A percentile compares a stretch with the other conserved stretches of the same genome.
phyloP scores from a whole-genome alignment of 2,329 filamentous ascomycete genomes.

The Trichophaea hybrida region DNA sequence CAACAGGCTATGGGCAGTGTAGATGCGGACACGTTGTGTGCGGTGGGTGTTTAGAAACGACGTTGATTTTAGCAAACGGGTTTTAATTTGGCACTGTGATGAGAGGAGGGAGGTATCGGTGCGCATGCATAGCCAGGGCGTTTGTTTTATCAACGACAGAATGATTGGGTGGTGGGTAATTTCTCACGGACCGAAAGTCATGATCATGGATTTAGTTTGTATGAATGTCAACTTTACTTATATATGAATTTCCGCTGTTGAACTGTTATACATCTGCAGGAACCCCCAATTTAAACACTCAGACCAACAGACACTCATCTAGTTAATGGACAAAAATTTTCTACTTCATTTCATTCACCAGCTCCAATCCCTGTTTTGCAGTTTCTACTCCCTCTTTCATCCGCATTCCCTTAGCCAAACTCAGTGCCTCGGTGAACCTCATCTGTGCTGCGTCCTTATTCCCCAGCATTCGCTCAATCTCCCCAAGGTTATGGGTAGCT shows the following conservation, averaged over 20 bases:
- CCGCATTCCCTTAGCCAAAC: constrained; percentile 42
- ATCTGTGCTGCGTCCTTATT: constrained; percentile 49
- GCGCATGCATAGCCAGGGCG: too few species aligned
- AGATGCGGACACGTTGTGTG: background rate
- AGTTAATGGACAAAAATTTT: too few species aligned
- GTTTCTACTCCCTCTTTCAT: constrained; percentile 41
- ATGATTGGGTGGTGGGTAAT: too few species aligned
- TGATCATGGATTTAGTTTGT: too few species aligned
- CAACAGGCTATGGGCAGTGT: background rate
- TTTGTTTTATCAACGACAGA: too few species aligned
- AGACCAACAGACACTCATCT: too few species aligned
- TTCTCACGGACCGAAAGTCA: too few species aligned
- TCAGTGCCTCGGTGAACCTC: constrained; percentile 54
- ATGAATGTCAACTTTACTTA: too few species aligned
- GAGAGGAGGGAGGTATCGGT: too few species aligned
- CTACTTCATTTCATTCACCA: constrained; percentile 11
- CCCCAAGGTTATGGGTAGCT: constrained; percentile 73
- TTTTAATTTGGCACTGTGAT: background rate
- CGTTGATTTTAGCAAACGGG: background rate
- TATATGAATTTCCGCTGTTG: too few species aligned
- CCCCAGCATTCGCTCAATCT: constrained; percentile 64
- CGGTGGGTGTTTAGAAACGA: background rate
- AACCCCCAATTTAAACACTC: too few species aligned
- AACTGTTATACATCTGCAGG: too few species aligned
- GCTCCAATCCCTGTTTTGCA: constrained; percentile 39